Evolutionary conservation across 495 filamentous ascomycete genomes (phyloP).

Genomic region (Penicillium cataractarum): DNA sequence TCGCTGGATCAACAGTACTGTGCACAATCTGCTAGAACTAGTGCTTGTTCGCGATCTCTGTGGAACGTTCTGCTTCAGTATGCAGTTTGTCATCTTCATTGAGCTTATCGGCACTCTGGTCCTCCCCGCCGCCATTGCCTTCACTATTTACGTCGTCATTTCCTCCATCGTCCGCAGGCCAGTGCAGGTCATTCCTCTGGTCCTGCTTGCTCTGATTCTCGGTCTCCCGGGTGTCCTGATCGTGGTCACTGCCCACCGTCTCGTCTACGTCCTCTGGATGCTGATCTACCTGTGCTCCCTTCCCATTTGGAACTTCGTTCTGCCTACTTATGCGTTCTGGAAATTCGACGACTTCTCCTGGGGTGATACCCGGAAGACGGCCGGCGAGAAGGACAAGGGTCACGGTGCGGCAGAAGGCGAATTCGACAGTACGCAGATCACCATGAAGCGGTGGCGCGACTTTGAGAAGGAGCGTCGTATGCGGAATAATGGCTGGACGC

Average conservation of each 20-base stretch:
- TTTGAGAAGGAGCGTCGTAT: constrained; percentile 69
- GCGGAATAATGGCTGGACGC: constrained; percentile 28
- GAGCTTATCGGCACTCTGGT: constrained; percentile 95
- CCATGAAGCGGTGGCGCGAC: constrained; percentile 97
- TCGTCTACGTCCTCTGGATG: constrained; percentile 97
- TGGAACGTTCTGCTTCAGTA: constrained; percentile 99
- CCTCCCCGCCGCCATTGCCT: constrained; percentile 91
- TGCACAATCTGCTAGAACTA: constrained; percentile 98
- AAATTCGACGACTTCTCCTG: constrained; percentile 99
- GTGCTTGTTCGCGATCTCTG: constrained; percentile 95
- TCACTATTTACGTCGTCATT: constrained; percentile 94
- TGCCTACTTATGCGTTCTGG: constrained; percentile 96
- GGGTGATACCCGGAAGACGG: constrained; percentile 97
- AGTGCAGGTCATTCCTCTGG: constrained; percentile 89
- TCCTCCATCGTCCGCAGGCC: constrained; percentile 81
- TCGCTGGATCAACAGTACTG: constrained; percentile 99
- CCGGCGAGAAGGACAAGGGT: constrained; percentile 83
- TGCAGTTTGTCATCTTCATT: constrained; percentile 98
- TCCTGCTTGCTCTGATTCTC: constrained; percentile 89
- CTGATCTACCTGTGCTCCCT: constrained; percentile 90
- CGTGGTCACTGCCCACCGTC: constrained; percentile 91
- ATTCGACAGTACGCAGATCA: constrained; percentile 97
- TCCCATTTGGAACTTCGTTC: constrained; percentile 96
- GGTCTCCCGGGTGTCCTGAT: constrained; percentile 93
- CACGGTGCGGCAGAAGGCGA: constrained; percentile 90